Base-by-base conservation (phyloP, 2,329 filamentous ascomycete species). In the Thelonectria discophora region DNA sequence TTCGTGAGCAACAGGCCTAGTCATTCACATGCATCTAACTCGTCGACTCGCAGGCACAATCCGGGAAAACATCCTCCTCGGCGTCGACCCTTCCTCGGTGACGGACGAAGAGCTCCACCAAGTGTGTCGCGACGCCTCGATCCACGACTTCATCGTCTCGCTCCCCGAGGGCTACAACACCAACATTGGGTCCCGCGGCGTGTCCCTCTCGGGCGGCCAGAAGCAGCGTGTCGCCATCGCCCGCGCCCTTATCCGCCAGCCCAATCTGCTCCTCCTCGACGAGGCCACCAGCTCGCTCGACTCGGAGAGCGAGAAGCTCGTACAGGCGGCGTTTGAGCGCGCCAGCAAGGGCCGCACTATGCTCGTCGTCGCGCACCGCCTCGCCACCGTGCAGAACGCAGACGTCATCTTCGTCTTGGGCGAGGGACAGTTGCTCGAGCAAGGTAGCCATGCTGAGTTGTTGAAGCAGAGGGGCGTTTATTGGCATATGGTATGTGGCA, bases 381-480 rank as follows among this genome's bases (percentile, higher is more conserved):
- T 94, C 50, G 89, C 89, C 0, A 94, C 90, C 12, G 88, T 94
- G 18, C 90, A 91, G 74, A 90, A 93, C 67, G 90, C 91, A 1
- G 88, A 94, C 73, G 79, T 88, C n/a, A 94, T 94, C 43, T 92
- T 91, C 69, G 90, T 94, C 0, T 86, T 95, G 49, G 90, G 90
- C 11, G 83, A 88, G 62, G 77, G 89, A 21, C 84, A 80, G 66
- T 77, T 87, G 45, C 70, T 87, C 11, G 85, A 87, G 73, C 77
- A 82, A 71, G 85, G 84, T 11, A 85, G 71, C 17, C 84, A 87
- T 62, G 60, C 60, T 2, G 85, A 86, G 68, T 67, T 87, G 60
- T 63, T 87, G 62, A 80, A 75, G 73, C 78, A 79, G 75, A 81
- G 74, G 68, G 84, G 84, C 1, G 79, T 84, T 6, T 87, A 87